These are phyloP conservation scores for Phytophthora aleatoria DNA, from an alignment of 352 stramenopile species.

Conservation along the genomic window DNA sequence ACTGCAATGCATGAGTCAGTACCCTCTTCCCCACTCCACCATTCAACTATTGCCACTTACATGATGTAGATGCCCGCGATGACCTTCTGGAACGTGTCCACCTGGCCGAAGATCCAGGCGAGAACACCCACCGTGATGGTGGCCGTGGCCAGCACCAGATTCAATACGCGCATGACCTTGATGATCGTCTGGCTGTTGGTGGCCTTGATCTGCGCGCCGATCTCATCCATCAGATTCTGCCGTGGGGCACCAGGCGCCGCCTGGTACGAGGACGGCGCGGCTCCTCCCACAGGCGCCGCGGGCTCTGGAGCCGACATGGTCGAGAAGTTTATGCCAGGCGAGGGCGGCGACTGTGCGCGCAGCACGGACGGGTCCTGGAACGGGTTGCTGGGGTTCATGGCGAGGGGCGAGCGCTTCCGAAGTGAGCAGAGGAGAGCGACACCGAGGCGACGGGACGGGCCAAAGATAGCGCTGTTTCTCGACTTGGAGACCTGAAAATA, in stretches of 20 bases:
- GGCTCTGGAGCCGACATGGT: slow-evolving; percentile 42
- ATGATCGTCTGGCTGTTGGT: slow-evolving; percentile 85
- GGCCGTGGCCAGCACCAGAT: slow-evolving; percentile 73
- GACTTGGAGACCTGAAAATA: slow-evolving; percentile 2
- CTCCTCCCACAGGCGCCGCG: slow-evolving; percentile 33
- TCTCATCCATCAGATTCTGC: slow-evolving; percentile 87
- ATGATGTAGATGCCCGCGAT: slow-evolving; percentile 90
- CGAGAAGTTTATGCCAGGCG: slow-evolving; percentile 29
- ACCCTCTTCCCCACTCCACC: not conserved
- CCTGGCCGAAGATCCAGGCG: slow-evolving; percentile 82
- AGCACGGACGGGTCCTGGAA: slow-evolving; percentile 55
- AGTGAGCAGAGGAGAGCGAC: slow-evolving; percentile 15
- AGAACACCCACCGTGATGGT: slow-evolving; percentile 75
- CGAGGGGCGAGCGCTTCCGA: slow-evolving; percentile 11
- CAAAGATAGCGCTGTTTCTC: slow-evolving; percentile 15
- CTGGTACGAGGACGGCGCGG: slow-evolving; percentile 29
- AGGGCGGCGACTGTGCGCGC: slow-evolving; percentile 33
- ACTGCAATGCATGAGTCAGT: slow-evolving; percentile 33
- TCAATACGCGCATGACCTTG: slow-evolving; percentile 77
- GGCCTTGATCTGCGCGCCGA: slow-evolving; percentile 80
- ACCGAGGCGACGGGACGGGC: not conserved
- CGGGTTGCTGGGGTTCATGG: slow-evolving; percentile 40
- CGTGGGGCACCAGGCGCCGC: slow-evolving; percentile 31
- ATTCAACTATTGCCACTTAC: slow-evolving; percentile 41
- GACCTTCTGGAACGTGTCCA: slow-evolving; percentile 78